Conservation (phyloP, 441 rosid genomes). For the Pelargonium myrrhifolium region DNA sequence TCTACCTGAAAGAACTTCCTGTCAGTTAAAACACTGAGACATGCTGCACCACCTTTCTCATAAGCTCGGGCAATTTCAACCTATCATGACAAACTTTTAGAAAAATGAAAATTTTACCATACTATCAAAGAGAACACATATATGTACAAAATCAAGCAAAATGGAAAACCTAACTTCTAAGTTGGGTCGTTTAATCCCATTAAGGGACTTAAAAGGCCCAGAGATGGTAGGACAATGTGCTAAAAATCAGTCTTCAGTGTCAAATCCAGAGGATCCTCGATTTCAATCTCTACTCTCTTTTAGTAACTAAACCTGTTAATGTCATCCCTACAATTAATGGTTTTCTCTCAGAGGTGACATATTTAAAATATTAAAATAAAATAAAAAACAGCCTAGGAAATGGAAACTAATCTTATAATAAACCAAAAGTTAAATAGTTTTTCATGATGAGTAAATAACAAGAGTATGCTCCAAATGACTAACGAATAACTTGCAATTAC, state of each 20-base stretch:
- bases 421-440: background rate
- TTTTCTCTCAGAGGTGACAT: background rate
- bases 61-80: conserved; percentile 80
- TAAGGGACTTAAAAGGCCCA: background rate
- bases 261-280: background rate
- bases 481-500: background rate
- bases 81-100: conserved; percentile 30
- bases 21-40: conserved; percentile 91
- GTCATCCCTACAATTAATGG: background rate
- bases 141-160: background rate
- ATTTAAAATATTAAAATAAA: too few relatives aligned
- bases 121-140: background rate
- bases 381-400: background rate
- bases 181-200: too few relatives aligned
- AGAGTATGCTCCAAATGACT: background rate
- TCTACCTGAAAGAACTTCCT: conserved; percentile 71
- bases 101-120: conserved; percentile 1
- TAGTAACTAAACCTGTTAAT: background rate
- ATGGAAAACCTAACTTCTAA: background rate
- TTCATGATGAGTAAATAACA: background rate
- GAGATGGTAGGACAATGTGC: background rate
- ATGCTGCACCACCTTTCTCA: conserved; percentile 94
- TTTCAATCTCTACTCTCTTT: background rate
- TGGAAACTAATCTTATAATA: background rate
- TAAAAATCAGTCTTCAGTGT: background rate